Conservation (phyloP, 2,329 filamentous ascomycete genomes). For the Aspergillus sp. region DNA sequence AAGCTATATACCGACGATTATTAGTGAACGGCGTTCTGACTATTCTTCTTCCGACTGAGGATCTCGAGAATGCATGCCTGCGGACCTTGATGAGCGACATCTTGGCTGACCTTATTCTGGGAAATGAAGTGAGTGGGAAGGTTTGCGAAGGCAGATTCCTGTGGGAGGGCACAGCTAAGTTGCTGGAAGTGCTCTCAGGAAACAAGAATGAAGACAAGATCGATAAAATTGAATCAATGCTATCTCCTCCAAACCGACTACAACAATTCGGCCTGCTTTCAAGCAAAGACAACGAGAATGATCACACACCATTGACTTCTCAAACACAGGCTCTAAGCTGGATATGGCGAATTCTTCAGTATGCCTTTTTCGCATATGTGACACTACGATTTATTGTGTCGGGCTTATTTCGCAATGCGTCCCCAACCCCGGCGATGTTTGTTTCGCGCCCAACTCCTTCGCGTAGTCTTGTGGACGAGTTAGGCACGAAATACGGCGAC, state of each 20-base stretch:
- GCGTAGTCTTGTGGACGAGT: constrained; percentile 27
- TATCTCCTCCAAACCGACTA: constrained; percentile 44
- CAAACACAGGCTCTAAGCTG: constrained; percentile 39
- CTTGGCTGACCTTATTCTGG: constrained; percentile 84
- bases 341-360: constrained; percentile 56
- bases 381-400: constrained; percentile 65
- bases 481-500: constrained; percentile 30
- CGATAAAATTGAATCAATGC: constrained; percentile 30
- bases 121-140: constrained; percentile 76
- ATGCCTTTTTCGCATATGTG: constrained; percentile 54
- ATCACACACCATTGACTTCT: constrained; percentile 27
- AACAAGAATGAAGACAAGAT: constrained; percentile 17
- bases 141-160: constrained; percentile 85
- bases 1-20: constrained; percentile 80
- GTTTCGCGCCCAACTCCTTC: constrained; percentile 25
- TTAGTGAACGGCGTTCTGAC: constrained; percentile 80
- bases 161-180: constrained; percentile 78
- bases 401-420: constrained; percentile 66
- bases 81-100: constrained; percentile 82
- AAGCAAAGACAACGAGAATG: constrained; percentile 27
- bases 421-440: constrained; percentile 54
- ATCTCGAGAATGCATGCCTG: constrained; percentile 83
- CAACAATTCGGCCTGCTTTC: constrained; percentile 59
- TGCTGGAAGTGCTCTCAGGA: constrained; percentile 52
- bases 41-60: constrained; percentile 85